A percentile compares a stretch with the other conserved stretches of the same genome.
phyloP scores from a whole-genome alignment of 306 rosid species.

The Cucurbita maxima region DNA sequence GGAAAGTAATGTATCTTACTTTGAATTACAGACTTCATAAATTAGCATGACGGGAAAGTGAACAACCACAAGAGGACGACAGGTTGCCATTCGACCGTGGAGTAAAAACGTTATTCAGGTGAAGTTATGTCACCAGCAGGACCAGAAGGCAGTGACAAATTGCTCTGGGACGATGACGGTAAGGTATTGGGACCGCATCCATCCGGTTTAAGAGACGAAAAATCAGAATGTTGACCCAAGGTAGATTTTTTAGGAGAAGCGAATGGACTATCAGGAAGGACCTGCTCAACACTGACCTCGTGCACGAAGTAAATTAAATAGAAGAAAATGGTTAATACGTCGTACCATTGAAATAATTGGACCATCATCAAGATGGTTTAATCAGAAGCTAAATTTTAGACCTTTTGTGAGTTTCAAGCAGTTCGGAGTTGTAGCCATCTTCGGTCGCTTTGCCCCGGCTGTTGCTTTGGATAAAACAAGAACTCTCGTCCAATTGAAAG shows the following conservation, averaged over 20 bases:
- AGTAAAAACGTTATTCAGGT: conserved; percentile 13
- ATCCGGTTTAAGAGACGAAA: conserved; percentile 19
- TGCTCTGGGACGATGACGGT: conserved; percentile 16
- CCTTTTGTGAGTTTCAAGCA: conserved; percentile 30
- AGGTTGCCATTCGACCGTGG: conserved; percentile 25
- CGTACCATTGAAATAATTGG: not conserved
- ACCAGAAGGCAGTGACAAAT: conserved; percentile 14
- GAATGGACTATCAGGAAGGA: conserved; percentile 72
- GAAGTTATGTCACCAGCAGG: conserved; percentile 23
- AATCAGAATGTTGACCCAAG: conserved; percentile 20
- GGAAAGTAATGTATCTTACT: conserved; percentile 11
- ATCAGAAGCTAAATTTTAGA: conserved; percentile 12
- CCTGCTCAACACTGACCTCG: conserved; percentile 49
- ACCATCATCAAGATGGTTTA: not conserved
- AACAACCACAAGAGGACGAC: conserved; percentile 6
- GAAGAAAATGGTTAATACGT: not conserved
- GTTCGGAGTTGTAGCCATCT: conserved; percentile 18
- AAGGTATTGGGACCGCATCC: conserved; percentile 17
- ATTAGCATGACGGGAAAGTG: not conserved
- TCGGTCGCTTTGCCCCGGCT: conserved; percentile 16
- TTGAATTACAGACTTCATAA: conserved; percentile 1
- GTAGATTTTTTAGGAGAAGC: conserved; percentile 71
- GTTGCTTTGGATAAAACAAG: conserved; percentile 15
- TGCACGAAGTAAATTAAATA: not conserved
- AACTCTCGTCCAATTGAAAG: conserved; percentile 26